Percentiles rank a stretch among this genome's conserved stretches.
phyloP scores from a whole-genome alignment of 805 yeast genomes.

The Metschnikowia hibisci region DNA sequence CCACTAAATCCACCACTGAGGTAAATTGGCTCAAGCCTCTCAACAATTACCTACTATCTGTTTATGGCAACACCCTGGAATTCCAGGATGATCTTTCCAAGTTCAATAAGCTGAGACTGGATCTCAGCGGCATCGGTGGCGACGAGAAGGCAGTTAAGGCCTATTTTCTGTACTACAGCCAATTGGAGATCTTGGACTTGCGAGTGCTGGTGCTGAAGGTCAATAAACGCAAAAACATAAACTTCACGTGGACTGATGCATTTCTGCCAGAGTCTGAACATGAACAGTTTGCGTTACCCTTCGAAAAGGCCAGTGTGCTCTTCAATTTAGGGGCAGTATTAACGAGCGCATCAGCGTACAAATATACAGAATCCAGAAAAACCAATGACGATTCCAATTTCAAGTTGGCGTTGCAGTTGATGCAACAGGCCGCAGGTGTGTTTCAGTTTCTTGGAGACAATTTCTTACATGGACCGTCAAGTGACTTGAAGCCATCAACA shows the following conservation, averaged over 20 bases:
- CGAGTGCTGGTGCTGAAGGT: slow-evolving; percentile 67
- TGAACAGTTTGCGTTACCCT: slow-evolving; percentile 77
- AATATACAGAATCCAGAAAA: slow-evolving; percentile 27
- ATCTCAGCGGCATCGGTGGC: slow-evolving; percentile 47
- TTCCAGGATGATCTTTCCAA: slow-evolving; percentile 52
- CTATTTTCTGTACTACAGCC: slow-evolving; percentile 71
- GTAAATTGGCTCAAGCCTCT: slow-evolving; percentile 66
- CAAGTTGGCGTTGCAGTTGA: slow-evolving; percentile 55
- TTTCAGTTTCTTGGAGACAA: slow-evolving; percentile 68
- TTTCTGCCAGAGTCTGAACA: slow-evolving; percentile 44
- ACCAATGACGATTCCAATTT: slow-evolving; percentile 39
- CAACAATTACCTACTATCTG: slow-evolving; percentile 49
- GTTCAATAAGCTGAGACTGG: slow-evolving; percentile 58
- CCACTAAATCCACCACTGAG: slow-evolving; percentile 47
- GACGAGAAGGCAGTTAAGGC: slow-evolving; percentile 48
- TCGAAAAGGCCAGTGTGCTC: slow-evolving; percentile 82
- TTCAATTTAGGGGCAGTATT: slow-evolving; percentile 72
- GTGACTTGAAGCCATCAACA: slow-evolving; percentile 68
- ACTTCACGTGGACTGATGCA: slow-evolving; percentile 81
- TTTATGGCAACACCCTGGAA: slow-evolving; percentile 61
- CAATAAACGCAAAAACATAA: slow-evolving; percentile 39
- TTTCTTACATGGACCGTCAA: slow-evolving; percentile 84
- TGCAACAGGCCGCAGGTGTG: slow-evolving; percentile 78
- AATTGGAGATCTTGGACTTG: slow-evolving; percentile 72
- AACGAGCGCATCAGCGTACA: slow-evolving; percentile 44